Evolutionary conservation across 2,329 filamentous ascomycete species (phyloP).

Genomic region (Colletotrichum coccodes): DNA sequence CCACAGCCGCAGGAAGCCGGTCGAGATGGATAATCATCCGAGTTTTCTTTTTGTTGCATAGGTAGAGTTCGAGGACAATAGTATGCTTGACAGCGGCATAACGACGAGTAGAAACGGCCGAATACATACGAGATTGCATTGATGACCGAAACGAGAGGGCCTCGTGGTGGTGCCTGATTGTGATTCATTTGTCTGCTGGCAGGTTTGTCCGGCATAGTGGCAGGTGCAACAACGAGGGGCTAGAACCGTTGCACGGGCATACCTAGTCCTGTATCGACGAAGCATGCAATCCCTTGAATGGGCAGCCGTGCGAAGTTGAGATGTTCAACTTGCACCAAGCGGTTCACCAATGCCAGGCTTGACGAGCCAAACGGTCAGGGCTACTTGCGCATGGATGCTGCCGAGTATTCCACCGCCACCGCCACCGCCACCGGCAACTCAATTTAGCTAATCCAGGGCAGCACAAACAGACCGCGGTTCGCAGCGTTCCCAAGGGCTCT

Average conservation of each 20-base stretch:
- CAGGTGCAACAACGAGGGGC: too few species aligned
- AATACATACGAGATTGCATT: constrained; percentile 1
- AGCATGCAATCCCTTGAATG: not conserved
- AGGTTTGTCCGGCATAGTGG: not conserved
- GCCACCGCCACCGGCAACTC: not conserved
- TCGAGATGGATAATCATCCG: constrained; percentile 13
- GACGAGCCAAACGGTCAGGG: not conserved
- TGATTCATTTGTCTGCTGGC: not conserved
- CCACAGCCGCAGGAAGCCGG: constrained; percentile 9
- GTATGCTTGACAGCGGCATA: constrained; percentile 18
- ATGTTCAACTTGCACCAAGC: not conserved
- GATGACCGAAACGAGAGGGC: not conserved
- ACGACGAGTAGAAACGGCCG: constrained; percentile 25
- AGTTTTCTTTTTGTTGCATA: constrained; percentile 19
- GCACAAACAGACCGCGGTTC: not conserved
- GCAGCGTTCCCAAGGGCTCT: too few species aligned
- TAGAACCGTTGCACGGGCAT: not conserved
- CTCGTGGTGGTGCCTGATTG: not conserved
- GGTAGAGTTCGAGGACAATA: constrained; percentile 15
- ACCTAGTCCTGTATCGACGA: not conserved
- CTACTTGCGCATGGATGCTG: not conserved
- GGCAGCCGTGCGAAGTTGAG: not conserved
- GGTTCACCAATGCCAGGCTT: not conserved
- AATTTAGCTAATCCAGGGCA: not conserved
- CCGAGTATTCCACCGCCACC: not conserved